Conservation (phyloP, 495 filamentous ascomycete genomes). For the Daldinia bambusicola region DNA sequence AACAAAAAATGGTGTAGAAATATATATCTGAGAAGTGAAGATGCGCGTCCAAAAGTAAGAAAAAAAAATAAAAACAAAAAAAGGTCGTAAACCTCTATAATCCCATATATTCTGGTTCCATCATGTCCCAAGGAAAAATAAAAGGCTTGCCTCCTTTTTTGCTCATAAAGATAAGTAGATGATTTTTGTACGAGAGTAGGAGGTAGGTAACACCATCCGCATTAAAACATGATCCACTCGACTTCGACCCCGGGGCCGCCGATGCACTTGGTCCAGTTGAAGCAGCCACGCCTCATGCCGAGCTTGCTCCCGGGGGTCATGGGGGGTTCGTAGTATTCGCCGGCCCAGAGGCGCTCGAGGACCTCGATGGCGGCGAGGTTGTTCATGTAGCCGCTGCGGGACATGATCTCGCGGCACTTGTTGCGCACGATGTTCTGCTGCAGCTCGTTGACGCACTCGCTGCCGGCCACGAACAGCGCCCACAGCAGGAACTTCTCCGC, state of each 20-base stretch:
- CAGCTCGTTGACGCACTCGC: constrained; percentile 85
- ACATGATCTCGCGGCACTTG: constrained; percentile 86
- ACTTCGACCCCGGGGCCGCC: constrained; percentile 72
- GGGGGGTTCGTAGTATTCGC: constrained; percentile 59
- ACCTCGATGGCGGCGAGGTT: constrained; percentile 88
- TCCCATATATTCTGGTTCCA: constrained; percentile 31
- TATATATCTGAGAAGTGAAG: constrained; percentile 28
- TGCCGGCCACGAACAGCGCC: constrained; percentile 91
- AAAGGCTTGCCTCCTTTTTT: constrained; percentile 23
- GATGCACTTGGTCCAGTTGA: constrained; percentile 83
- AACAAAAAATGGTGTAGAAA: constrained; percentile 21
- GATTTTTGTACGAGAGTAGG: constrained; percentile 2
- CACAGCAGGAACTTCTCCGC: constrained; percentile 91
- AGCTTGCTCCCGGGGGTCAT: constrained; percentile 47
- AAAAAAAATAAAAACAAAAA: neutral
- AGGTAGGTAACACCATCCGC: constrained; percentile 8
- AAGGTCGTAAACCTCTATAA: constrained; percentile 35
- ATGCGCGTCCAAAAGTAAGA: constrained; percentile 9
- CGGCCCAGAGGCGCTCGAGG: constrained; percentile 83
- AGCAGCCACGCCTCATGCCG: constrained; percentile 58
- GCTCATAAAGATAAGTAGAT: neutral
- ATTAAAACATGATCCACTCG: constrained; percentile 87
- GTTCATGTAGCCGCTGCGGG: constrained; percentile 90
- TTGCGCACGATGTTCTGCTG: constrained; percentile 80
- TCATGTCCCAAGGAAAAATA: constrained; percentile 16